Percentiles rank a stretch among this genome's conserved stretches.
Evolutionary conservation across 2,329 filamentous ascomycete species (phyloP).

Genomic region (Xylariales sp.): DNA sequence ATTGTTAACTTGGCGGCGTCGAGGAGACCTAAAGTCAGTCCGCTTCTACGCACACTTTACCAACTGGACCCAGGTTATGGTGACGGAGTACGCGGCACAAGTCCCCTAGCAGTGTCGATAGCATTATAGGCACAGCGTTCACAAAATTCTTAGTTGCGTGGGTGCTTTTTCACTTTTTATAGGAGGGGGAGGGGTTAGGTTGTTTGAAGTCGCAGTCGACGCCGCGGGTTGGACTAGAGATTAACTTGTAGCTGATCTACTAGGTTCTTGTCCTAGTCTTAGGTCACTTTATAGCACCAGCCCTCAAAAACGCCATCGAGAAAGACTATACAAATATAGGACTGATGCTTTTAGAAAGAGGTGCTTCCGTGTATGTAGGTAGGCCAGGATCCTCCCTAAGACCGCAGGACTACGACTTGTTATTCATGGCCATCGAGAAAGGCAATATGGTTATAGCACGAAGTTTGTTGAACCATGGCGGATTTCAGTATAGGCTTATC

Average conservation of each 20-base stretch:
- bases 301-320: background rate
- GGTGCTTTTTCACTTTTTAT: constrained; percentile 1
- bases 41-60: background rate
- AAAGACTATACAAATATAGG: background rate
- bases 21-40: constrained; percentile 15
- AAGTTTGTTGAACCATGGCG: background rate
- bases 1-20: constrained; percentile 14
- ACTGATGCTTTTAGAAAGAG: constrained; percentile 8
- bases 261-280: constrained; percentile 11
- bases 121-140: background rate
- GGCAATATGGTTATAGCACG: background rate
- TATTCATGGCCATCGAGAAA: background rate
- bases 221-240: background rate
- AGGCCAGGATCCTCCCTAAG: background rate
- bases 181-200: background rate
- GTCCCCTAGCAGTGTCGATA: constrained; percentile 8
- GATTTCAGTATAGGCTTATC: background rate
- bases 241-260: constrained; percentile 8
- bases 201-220: background rate
- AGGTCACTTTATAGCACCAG: background rate
- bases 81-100: background rate
- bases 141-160: background rate
- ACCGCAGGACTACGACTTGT: background rate
- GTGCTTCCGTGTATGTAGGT: constrained; percentile 2
- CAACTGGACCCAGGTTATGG: background rate